Conservation (phyloP, 2,329 filamentous ascomycete species). For the Scortechinia acanthostroma region DNA sequence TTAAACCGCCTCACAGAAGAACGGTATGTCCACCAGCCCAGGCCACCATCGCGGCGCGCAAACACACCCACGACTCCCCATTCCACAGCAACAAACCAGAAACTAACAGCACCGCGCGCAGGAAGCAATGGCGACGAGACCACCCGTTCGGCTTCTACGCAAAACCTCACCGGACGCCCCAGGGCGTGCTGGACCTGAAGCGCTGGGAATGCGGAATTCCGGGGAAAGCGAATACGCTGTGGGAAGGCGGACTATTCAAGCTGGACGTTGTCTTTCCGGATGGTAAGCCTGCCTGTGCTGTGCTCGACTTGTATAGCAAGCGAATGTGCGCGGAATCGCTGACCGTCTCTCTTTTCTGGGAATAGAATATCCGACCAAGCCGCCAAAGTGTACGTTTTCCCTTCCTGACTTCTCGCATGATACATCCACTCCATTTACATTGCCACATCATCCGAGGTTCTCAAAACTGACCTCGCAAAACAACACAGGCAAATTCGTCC, state of each 20-base stretch:
- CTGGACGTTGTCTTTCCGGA: constrained; percentile 88
- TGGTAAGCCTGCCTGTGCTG: constrained; percentile 44
- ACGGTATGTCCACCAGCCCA: constrained; percentile 47
- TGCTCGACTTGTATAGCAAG: neutral
- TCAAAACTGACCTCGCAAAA: constrained; percentile 7
- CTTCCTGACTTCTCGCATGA: neutral
- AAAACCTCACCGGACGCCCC: constrained; percentile 71
- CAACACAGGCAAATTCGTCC: constrained; percentile 79
- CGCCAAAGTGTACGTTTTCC: constrained; percentile 78
- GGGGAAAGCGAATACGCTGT: constrained; percentile 92
- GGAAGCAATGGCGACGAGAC: constrained; percentile 93
- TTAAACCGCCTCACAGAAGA: constrained; percentile 83
- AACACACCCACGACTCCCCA: neutral
- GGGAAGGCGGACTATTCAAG: constrained; percentile 97
- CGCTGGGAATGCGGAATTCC: constrained; percentile 95
- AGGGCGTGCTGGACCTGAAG: constrained; percentile 84
- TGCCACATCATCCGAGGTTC: neutral
- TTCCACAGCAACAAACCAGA: neutral
- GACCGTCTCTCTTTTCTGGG: constrained; percentile 5
- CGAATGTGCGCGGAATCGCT: constrained; percentile 5
- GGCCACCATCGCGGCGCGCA: constrained; percentile 6
- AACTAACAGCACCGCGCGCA: constrained; percentile 26
- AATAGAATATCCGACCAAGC: constrained; percentile 94
- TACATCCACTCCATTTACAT: constrained; percentile 3
- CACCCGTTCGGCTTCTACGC: constrained; percentile 98